phyloP scores from a whole-genome alignment of 2,329 filamentous ascomycete species.

The Cladosporium sp. region DNA sequence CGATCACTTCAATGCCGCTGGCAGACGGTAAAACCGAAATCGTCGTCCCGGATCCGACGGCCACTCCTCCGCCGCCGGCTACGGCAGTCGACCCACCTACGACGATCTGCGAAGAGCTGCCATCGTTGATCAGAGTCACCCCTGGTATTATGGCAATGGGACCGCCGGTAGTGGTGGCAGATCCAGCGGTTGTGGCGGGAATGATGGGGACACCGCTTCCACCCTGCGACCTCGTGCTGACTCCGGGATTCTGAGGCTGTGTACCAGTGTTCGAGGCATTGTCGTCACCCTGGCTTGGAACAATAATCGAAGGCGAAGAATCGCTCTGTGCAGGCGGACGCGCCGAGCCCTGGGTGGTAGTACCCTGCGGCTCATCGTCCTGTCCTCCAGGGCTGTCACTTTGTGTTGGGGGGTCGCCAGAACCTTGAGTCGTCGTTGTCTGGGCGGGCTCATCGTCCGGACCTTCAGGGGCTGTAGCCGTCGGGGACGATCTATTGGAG shows the following conservation, averaged over 20 bases:
- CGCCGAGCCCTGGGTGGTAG: not conserved
- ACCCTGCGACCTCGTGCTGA: not conserved
- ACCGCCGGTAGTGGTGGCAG: not conserved
- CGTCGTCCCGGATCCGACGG: slow-evolving; percentile 13
- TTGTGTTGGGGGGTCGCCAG: not conserved
- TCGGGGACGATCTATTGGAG: not conserved
- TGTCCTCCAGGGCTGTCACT: not conserved
- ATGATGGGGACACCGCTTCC: not conserved
- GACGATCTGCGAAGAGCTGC: not conserved
- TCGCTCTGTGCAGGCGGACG: not conserved
- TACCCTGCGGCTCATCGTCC: not conserved
- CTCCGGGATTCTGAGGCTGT: not conserved
- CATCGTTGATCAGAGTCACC: not conserved
- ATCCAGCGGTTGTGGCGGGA: not conserved
- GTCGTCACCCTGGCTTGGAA: not conserved
- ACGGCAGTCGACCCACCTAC: slow-evolving; percentile 8
- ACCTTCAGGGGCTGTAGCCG: not conserved
- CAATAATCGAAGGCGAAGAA: not conserved
- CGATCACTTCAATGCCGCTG: slow-evolving; percentile 6
- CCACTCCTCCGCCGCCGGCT: not conserved
- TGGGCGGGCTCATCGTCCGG: not conserved
- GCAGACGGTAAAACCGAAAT: slow-evolving; percentile 12
- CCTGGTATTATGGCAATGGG: not conserved
- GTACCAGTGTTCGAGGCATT: not conserved
- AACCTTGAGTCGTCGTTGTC: not conserved